phyloP scores from a whole-genome alignment of 2,329 filamentous ascomycete genomes.

The Venturiaceae sp. region DNA sequence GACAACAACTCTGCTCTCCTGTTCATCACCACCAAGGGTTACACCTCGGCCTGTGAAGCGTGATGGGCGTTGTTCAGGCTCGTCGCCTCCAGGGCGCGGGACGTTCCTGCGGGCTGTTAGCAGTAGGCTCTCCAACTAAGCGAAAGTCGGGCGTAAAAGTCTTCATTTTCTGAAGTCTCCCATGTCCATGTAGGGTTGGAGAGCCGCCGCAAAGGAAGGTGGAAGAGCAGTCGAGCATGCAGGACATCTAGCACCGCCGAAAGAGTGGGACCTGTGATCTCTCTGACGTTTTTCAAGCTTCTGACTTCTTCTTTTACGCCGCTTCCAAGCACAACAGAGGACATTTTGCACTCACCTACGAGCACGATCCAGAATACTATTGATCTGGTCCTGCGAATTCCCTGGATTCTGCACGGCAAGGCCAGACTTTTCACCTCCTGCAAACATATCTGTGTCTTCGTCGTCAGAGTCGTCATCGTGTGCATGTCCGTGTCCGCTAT shows the following conservation, averaged over 20 bases:
- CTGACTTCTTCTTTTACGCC: too few species aligned
- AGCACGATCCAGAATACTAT: conserved; percentile 39
- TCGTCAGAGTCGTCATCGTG: conserved; percentile 53
- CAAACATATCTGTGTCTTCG: conserved; percentile 60
- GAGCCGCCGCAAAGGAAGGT: too few species aligned
- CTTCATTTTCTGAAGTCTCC: too few species aligned
- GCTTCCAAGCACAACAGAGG: too few species aligned
- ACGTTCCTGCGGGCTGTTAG: conserved; percentile 42
- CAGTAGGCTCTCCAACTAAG: too few species aligned
- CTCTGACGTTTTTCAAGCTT: too few species aligned
- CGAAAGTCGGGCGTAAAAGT: too few species aligned
- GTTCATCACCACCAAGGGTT: conserved; percentile 70
- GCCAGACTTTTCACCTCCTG: conserved; percentile 79
- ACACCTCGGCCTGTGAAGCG: conserved; percentile 62
- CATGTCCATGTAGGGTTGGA: too few species aligned
- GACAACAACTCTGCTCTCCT: conserved; percentile 58
- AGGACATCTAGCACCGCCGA: too few species aligned
- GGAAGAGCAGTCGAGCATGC: too few species aligned
- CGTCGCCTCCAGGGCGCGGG: conserved; percentile 43
- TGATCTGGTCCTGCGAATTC: conserved; percentile 39
- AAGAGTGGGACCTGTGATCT: too few species aligned
- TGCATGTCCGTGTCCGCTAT: conserved; percentile 43
- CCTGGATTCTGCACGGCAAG: conserved; percentile 56
- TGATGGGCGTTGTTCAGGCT: conserved; percentile 40
- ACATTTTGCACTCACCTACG: conserved; percentile 30